Evolutionary conservation across 768 basidiomycete genomes (phyloP).

Genomic region (Pluteus cervinus): DNA sequence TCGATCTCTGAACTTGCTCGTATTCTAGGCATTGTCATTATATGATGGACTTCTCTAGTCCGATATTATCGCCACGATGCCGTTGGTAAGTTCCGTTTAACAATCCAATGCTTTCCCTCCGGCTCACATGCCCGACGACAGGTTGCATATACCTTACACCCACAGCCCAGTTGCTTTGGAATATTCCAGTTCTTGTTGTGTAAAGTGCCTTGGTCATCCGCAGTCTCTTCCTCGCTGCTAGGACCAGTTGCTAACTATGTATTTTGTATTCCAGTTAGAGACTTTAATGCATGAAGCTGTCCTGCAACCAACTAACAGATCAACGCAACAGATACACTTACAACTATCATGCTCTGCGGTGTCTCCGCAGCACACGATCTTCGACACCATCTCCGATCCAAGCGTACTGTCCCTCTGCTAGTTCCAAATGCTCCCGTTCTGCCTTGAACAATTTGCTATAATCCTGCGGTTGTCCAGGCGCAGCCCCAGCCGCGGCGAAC

Average conservation of each 20-base stretch:
- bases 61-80: background rate
- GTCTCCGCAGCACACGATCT: conserved; percentile 68
- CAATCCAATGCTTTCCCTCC: too few species aligned
- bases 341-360: conserved; percentile 51
- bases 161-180: too few species aligned
- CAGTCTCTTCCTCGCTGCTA: too few species aligned
- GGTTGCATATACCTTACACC: too few species aligned
- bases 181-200: too few species aligned
- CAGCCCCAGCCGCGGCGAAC: conserved; percentile 46
- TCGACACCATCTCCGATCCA: conserved; percentile 86
- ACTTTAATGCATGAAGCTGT: too few species aligned
- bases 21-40: conserved; percentile 76
- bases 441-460: conserved; percentile 85
- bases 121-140: too few species aligned
- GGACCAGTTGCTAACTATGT: too few species aligned
- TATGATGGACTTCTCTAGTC: conserved; percentile 89
- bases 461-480: conserved; percentile 68
- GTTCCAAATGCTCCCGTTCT: conserved; percentile 89
- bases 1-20: conserved; percentile 6
- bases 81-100: conserved; percentile 1
- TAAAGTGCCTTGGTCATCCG: too few species aligned
- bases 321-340: too few species aligned
- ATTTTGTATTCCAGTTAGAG: too few species aligned
- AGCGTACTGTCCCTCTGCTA: conserved; percentile 78
- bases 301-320: too few species aligned